These are phyloP conservation scores for Hippophae rhamnoides DNA, from an alignment of 306 rosid genomes.

Conservation along the genomic window DNA sequence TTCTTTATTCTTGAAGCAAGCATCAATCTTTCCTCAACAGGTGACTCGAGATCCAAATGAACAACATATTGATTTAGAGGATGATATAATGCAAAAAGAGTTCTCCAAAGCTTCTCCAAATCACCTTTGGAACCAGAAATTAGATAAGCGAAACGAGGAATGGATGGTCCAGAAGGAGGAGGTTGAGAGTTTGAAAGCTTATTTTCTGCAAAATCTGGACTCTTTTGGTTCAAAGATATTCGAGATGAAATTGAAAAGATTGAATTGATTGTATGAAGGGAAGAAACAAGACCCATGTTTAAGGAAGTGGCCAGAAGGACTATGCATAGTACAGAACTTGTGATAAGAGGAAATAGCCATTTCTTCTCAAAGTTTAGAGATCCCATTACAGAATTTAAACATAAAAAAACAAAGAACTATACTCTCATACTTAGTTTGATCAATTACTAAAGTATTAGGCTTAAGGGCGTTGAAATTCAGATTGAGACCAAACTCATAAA, in stretches of 20 bases:
- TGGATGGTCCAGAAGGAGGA: constrained; percentile 26
- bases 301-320: constrained; percentile 60
- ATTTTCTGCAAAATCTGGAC: constrained; percentile 31
- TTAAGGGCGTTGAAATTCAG: constrained; percentile 1
- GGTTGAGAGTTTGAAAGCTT: constrained; percentile 32
- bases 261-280: constrained; percentile 58
- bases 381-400: constrained; percentile 43
- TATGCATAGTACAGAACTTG: constrained; percentile 49
- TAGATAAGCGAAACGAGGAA: constrained; percentile 81
- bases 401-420: constrained; percentile 19
- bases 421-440: constrained; percentile 17
- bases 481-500: constrained; percentile 11
- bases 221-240: constrained; percentile 27
- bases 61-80: constrained; percentile 78
- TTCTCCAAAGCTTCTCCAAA: constrained; percentile 86
- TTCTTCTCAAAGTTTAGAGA: constrained; percentile 54
- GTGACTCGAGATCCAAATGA: constrained; percentile 82
- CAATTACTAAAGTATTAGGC: constrained; percentile 5
- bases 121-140: constrained; percentile 92
- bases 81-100: constrained; percentile 78
- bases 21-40: constrained; percentile 64
- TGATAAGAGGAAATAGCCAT: constrained; percentile 67
- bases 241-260: constrained; percentile 53
- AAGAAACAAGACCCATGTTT: constrained; percentile 64
- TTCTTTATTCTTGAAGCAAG: constrained; percentile 58